Evolutionary conservation across 1,139 yeast species (phyloP), one percentile per base, ranked within the genome.

Genomic region (Diutina catenulata): DNA sequence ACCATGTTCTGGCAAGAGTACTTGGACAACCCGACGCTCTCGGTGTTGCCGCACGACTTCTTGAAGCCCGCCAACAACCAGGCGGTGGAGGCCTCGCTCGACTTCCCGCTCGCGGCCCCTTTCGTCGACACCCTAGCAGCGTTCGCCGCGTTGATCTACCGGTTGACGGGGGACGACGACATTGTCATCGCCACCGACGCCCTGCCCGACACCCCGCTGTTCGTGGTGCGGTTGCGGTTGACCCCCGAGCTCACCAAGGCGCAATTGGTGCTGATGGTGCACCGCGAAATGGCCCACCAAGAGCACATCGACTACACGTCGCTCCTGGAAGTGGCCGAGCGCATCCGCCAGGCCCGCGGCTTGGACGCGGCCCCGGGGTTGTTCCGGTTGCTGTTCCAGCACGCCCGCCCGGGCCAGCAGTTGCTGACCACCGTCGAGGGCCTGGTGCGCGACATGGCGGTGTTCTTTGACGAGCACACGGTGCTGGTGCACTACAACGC

Each of bases 141-240:
- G 20, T 18, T 33, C n/a, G 36, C 36, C 10, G 36, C 36, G n/a
- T 65, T 91, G 41, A 68, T 84, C 28, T 80, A 73, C 57, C 71
- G 97, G 53, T 65, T 84, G 40, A 81, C 96, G 4, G 97, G 96
- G 21, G 97, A 91, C 53, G 96, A 87, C 46, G 97, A 91, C 51
- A 77, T 91, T 39, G 79, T 82, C n/a, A 61, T 91, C 44, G 86
- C 94, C 21, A 75, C 93, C 1, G 77, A 76, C 42, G 57, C 67
- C 13, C 53, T 59, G 33, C 57, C 62, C 19, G 50, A 53, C 8
- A 52, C 53, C 22, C 55, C 57, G 43, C 78, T 64, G 45, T 74
- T 76, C 46, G 76, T 83, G 21, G 55, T 84, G 33, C 68, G 95
- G 50, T 62, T 81, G 38, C 63, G 62, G 27, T 61, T 86, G 43